phyloP scores from a whole-genome alignment of 495 filamentous ascomycete species.

The Tuber brumale region DNA sequence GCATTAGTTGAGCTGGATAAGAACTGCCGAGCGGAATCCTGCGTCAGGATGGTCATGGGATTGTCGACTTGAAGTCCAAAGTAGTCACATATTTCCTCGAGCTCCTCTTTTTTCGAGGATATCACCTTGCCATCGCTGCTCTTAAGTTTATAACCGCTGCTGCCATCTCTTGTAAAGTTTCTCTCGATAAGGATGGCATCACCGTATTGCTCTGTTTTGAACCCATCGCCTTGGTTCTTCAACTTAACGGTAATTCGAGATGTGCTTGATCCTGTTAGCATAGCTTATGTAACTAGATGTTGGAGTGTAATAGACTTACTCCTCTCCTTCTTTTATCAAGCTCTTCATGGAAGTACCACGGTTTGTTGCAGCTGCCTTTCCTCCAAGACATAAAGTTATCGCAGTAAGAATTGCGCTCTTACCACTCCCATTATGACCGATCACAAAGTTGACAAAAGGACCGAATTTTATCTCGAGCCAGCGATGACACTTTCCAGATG shows the following conservation, averaged over 20 bases:
- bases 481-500: conserved; percentile 84
- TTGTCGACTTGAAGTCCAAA: conserved; percentile 94
- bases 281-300: conserved; percentile 35
- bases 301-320: conserved; percentile 48
- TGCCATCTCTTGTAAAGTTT: conserved; percentile 69
- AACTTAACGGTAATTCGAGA: conserved; percentile 67
- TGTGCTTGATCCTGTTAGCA: conserved; percentile 36
- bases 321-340: conserved; percentile 85
- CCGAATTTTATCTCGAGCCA: conserved; percentile 74
- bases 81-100: conserved; percentile 91
- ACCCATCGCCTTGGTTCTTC: conserved; percentile 85
- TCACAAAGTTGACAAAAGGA: conserved; percentile 93
- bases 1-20: conserved; percentile 70
- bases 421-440: conserved; percentile 96
- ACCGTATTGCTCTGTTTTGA: conserved; percentile 74
- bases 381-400: conserved; percentile 86
- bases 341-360: conserved; percentile 83
- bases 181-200: conserved; percentile 84
- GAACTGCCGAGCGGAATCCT: conserved; percentile 92
- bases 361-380: conserved; percentile 91
- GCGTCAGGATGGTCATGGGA: conserved; percentile 93
- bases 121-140: conserved; percentile 60
- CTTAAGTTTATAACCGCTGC: conserved; percentile 83
- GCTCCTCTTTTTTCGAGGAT: conserved; percentile 74
- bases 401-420: conserved; percentile 97